phyloP scores from a whole-genome alignment of 2,329 filamentous ascomycete genomes.

The Biscogniauxia mediterranea region DNA sequence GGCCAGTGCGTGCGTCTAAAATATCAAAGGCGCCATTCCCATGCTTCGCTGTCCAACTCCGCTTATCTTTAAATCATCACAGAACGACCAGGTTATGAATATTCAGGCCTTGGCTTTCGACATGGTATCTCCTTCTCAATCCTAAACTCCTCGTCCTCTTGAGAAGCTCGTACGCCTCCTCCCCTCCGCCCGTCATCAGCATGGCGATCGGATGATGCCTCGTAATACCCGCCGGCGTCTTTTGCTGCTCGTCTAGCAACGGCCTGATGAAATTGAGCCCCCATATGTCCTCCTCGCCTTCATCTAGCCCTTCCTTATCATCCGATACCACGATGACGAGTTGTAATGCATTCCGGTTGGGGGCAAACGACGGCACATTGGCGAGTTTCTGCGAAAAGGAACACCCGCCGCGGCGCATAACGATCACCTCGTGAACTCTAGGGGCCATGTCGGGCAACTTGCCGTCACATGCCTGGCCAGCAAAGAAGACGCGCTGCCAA shows the following conservation, averaged over 20 bases:
- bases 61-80: slow-evolving; percentile 30
- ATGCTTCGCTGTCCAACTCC: slow-evolving; percentile 11
- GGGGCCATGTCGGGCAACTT: slow-evolving; percentile 50
- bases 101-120: slow-evolving; percentile 75
- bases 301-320: slow-evolving; percentile 44
- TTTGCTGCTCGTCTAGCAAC: slow-evolving; percentile 72
- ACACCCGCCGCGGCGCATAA: slow-evolving; percentile 80
- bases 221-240: slow-evolving; percentile 65
- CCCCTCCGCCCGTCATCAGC: slow-evolving; percentile 76
- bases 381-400: slow-evolving; percentile 79
- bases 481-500: slow-evolving; percentile 72
- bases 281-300: slow-evolving; percentile 30
- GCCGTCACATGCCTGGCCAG: slow-evolving; percentile 65
- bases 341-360: slow-evolving; percentile 62
- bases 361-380: slow-evolving; percentile 78
- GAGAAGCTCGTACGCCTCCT: slow-evolving; percentile 63
- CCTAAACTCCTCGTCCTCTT: slow-evolving; percentile 65
- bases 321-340: slow-evolving; percentile 76
- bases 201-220: slow-evolving; percentile 74
- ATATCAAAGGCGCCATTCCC: slow-evolving; percentile 11
- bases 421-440: slow-evolving; percentile 69
- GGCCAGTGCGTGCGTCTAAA: neutral
- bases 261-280: slow-evolving; percentile 51
- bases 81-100: slow-evolving; percentile 77
- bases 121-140: slow-evolving; percentile 72